A percentile compares a stretch with the other conserved stretches of the same genome.
Conservation (phyloP, 257 asterid genomes). For the Fraxinus americana region DNA sequence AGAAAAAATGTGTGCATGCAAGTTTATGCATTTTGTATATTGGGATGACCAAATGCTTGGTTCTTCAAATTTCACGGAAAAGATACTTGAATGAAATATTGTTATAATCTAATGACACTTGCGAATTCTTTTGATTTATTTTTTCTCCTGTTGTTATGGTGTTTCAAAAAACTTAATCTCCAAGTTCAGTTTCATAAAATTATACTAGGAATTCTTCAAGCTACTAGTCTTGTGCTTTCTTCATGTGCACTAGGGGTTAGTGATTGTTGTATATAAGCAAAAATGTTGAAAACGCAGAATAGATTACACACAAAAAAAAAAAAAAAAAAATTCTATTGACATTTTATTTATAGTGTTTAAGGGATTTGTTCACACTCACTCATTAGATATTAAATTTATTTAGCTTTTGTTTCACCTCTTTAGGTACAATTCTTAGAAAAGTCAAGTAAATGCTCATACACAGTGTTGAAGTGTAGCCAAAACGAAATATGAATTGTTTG, state of each 20-base stretch:
- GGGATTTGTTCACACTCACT: conserved; percentile 59
- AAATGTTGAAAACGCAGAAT: neutral
- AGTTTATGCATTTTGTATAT: no score
- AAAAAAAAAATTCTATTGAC: neutral
- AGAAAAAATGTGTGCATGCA: no score
- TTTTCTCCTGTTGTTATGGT: no score
- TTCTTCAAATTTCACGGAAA: no score
- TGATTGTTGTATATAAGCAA: neutral
- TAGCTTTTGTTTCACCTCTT: conserved; percentile 80
- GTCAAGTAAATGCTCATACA: conserved; percentile 62
- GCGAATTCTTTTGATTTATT: no score
- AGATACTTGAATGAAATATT: no score
- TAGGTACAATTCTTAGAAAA: conserved; percentile 65
- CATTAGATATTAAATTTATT: conserved; percentile 56
- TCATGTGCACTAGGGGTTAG: neutral
- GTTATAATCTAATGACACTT: no score
- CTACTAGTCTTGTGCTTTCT: no score
- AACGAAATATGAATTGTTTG: conserved; percentile 53
- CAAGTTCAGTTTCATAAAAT: no score
- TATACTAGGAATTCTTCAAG: no score
- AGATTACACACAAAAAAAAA: neutral
- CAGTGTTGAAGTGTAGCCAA: conserved; percentile 78
- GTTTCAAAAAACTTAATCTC: no score
- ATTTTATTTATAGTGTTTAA: conserved; percentile 5
- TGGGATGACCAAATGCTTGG: neutral